phyloP scores from a whole-genome alignment of 2,329 filamentous ascomycete genomes.

The Scopulariopsis brevicaulis region DNA sequence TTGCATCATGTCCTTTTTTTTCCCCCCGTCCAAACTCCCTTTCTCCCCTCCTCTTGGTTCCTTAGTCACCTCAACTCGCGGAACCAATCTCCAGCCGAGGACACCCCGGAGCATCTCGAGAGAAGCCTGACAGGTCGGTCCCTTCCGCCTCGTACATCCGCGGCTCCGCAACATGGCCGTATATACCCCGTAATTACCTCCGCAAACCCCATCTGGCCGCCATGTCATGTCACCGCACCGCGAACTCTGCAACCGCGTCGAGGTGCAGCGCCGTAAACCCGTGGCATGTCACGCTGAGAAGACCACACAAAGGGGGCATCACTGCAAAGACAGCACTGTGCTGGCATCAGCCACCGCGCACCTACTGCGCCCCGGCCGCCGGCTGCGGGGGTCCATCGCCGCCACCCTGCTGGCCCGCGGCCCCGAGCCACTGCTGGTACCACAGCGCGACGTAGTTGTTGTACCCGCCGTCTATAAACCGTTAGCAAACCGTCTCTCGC shows the following conservation, averaged over 20 bases:
- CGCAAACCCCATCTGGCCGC: no score
- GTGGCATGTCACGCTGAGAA: no score
- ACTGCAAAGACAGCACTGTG: not conserved
- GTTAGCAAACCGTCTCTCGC: slow-evolving; percentile 11
- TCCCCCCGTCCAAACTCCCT: not conserved
- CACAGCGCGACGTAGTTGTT: slow-evolving; percentile 70
- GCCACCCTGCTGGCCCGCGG: slow-evolving; percentile 22
- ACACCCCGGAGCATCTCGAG: not conserved
- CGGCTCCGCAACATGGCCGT: no score
- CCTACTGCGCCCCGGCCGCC: not conserved
- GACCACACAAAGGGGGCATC: no score
- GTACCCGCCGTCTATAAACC: slow-evolving; percentile 62
- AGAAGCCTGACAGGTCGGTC: no score
- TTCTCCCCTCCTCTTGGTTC: not conserved
- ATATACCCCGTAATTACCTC: no score
- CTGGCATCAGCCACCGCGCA: not conserved
- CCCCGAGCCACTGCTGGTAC: slow-evolving; percentile 55
- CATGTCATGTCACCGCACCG: no score
- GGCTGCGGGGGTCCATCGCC: not conserved
- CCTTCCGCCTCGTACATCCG: no score
- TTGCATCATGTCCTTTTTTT: not conserved
- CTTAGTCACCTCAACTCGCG: not conserved
- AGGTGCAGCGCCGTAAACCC: no score
- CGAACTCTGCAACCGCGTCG: no score
- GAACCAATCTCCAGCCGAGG: not conserved